Evolutionary conservation across 1,139 yeast species (phyloP), one percentile per base, ranked within the genome.

Genomic region (Geotrichum cucujoidarum): DNA sequence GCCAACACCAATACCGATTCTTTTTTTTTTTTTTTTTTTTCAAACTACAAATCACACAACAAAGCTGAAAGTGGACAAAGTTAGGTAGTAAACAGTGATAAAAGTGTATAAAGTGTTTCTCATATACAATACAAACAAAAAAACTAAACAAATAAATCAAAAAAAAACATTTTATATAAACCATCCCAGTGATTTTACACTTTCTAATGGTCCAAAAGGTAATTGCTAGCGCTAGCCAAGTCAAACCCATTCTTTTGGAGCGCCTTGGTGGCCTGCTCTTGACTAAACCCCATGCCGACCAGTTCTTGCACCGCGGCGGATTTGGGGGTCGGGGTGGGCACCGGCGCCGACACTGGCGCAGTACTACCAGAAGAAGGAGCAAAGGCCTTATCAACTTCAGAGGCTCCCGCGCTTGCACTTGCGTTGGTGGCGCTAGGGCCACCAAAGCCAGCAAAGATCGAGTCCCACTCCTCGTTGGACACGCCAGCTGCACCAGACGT

Each of bases 401-500:
- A 41, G 6, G 52, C 55, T 16, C 46, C 39, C 5, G 50, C 47
- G 6, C 53, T 47, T 1, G 49, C 45, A 37, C 50, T 39, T 8
- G 29, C 7, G 11, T 11, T 18, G 2, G 17, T 29, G 8, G 17
- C 39, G 5, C 39, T 41, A 6, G 45, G 40, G 2, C 46, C 22
- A 8, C 48, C 48, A 33, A 88, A 84, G 0, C 95, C 95, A 2
- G 95, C 94, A 71, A 89, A 89, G 29, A 89, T 74, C 66, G 88
- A 94, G 60, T 89, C 96, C 97, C 97, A 89, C 65, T 89, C 97
- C 60, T 87, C 95, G 36, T 48, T 48, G n/a, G 41, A 44, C n/a
- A 40, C 45, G n/a, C 44, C 49, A 8, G 25, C 41, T 7, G 36
- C 38, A 32, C 35, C 17, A 40, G 16, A 29, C 42, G 18, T n/a